Evolutionary conservation across 495 filamentous ascomycete genomes (phyloP).

Genomic region (Tuber microsphaerosporum): DNA sequence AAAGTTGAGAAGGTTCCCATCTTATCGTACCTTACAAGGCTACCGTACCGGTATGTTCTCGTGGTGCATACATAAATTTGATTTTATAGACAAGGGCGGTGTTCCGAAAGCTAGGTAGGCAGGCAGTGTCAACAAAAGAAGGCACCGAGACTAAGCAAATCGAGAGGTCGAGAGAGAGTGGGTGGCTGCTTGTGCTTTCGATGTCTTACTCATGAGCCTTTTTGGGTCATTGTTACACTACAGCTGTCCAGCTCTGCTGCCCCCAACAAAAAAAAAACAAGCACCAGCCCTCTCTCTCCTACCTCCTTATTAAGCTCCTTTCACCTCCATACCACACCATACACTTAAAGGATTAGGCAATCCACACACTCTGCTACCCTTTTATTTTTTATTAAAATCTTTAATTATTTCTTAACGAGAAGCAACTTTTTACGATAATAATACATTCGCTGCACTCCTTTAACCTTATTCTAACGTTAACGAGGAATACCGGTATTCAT

Average conservation of each 20-base stretch:
- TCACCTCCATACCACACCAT: background rate
- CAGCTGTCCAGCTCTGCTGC: background rate
- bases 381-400: background rate
- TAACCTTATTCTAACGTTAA: background rate
- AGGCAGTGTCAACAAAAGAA: background rate
- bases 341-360: background rate
- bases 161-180: background rate
- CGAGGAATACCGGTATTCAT: background rate
- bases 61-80: background rate
- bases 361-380: background rate
- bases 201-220: no score
- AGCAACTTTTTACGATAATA: background rate
- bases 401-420: background rate
- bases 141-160: background rate
- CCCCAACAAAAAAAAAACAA: slow-evolving; percentile 3
- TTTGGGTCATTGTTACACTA: background rate
- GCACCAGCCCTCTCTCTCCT: slow-evolving; percentile 6
- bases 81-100: background rate
- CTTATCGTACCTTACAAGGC: background rate
- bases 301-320: background rate
- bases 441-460: background rate
- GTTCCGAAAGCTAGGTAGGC: background rate
- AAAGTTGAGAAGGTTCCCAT: background rate
- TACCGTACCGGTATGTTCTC: background rate
- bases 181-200: no score